Conservation (phyloP, 805 yeast genomes). For the Kurtzmaniella cleridarum region DNA sequence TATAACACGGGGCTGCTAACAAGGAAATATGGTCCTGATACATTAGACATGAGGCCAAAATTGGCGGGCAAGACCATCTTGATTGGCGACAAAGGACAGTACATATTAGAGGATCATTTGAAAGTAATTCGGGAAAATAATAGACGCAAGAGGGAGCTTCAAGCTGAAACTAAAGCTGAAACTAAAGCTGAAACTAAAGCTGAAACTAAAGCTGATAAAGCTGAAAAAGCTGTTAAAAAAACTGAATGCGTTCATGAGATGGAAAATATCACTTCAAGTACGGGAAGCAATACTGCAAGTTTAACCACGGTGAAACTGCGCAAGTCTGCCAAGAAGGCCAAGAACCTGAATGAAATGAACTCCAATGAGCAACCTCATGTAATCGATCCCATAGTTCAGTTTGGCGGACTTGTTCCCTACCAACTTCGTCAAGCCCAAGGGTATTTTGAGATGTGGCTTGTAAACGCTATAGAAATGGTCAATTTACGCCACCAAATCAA, state of each 20-base stretch:
- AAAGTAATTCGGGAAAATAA: conserved; percentile 2
- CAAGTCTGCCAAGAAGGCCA: not conserved
- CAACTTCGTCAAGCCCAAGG: conserved; percentile 34
- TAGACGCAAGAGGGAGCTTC: not conserved
- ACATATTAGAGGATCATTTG: conserved; percentile 8
- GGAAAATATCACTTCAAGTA: not conserved
- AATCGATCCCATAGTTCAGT: conserved; percentile 38
- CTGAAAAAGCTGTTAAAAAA: conserved; percentile 1
- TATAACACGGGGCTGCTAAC: conserved; percentile 22
- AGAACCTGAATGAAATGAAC: not conserved
- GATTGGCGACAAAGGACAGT: conserved; percentile 3
- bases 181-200: conserved; percentile 2
- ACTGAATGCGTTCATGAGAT: not conserved
- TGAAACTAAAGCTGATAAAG: not conserved
- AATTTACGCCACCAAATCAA: conserved; percentile 17
- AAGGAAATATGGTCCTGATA: conserved; percentile 33
- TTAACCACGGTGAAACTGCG: not conserved
- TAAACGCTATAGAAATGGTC: conserved; percentile 14
- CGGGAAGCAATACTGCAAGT: too few species aligned
- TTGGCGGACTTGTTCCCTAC: conserved; percentile 44
- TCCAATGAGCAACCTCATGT: not conserved
- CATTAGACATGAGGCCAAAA: conserved; percentile 35
- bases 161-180: conserved; percentile 1
- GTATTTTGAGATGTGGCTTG: conserved; percentile 29
- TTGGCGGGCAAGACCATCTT: conserved; percentile 18